Conservation (phyloP, 495 filamentous ascomycete species). For the Talaromyces ruber region DNA sequence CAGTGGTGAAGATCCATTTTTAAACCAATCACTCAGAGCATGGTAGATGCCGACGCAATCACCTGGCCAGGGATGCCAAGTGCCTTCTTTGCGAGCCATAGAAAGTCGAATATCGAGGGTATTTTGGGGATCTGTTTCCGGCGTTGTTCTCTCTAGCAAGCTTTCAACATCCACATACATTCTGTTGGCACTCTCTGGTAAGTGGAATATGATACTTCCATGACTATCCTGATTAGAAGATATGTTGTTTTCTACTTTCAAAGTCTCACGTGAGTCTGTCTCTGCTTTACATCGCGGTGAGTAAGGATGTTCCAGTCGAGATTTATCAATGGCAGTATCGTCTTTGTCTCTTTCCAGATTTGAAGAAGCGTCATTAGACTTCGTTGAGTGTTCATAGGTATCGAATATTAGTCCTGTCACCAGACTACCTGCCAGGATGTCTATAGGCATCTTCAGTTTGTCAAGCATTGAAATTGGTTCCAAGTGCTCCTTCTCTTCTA, state of each 20-base stretch:
- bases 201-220: background rate
- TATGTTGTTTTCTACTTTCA: background rate
- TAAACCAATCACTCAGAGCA: background rate
- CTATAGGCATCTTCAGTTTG: background rate
- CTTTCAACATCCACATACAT: background rate
- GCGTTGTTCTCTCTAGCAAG: background rate
- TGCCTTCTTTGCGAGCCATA: background rate
- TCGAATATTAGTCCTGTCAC: too few relatives aligned
- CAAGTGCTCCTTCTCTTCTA: too few relatives aligned
- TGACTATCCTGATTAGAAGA: background rate
- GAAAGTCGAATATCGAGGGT: background rate
- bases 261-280: background rate
- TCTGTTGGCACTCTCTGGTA: background rate
- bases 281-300: too few relatives aligned
- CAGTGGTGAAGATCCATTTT: background rate
- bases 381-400: too few relatives aligned
- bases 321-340: background rate
- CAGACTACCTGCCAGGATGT: too few relatives aligned
- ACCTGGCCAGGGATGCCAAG: background rate
- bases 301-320: too few relatives aligned
- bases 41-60: background rate
- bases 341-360: too few relatives aligned
- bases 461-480: background rate
- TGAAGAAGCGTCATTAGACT: too few relatives aligned
- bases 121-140: background rate